Evolutionary conservation across 78 protist genomes (phyloP), one percentile per base, ranked within the genome.

Genomic region (Polysphondylium violaceum): DNA sequence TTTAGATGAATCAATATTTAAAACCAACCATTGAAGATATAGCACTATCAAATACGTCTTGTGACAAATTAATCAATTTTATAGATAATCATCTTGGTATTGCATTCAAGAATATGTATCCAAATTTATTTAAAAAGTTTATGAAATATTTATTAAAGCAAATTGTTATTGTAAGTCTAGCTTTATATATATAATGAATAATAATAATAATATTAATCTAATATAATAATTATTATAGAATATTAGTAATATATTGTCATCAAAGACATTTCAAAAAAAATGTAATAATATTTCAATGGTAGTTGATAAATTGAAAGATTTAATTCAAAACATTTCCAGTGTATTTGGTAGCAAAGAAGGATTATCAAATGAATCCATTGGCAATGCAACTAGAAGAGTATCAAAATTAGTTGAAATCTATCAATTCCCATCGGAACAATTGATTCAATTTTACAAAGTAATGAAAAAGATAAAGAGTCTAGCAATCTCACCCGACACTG

Each of bases 291-390:
- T 29, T 65, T 21, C 19, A 38, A 17, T 29, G 8, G 53, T 58
- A 9, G n/a, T 58, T 29, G 53, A 29, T 2, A 83, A 69, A 41
- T 53, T 83, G 1, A 43, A 69, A 44, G 44, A 12, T 0, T 47
- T 83, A 33, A 44, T 83, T 36, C 56, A 59, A 17, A 55, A 44
- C 8, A 9, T 83, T 12, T 69, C 65, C 8, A 29, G 33, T 23
- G 35, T 83, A 29, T 83, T 83, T 41, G 72, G 69, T 83, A 79
- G 91, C 19, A 74, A 83, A 27, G 79, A 65, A 41, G 91, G 76
- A 44, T 40, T 68, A 40, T 40, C 79, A 23, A 35, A 36, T 7
- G 8, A n/a, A 0, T 69, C 21, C 1, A 36, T 83, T 19, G 51
- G 58, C 6, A 60, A 58, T 11, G 91, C 67, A 17, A n/a, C 55